These are phyloP conservation scores for Phialemoniopsis sp. DNA, from an alignment of 2,329 filamentous ascomycete genomes.

Conservation along the genomic window DNA sequence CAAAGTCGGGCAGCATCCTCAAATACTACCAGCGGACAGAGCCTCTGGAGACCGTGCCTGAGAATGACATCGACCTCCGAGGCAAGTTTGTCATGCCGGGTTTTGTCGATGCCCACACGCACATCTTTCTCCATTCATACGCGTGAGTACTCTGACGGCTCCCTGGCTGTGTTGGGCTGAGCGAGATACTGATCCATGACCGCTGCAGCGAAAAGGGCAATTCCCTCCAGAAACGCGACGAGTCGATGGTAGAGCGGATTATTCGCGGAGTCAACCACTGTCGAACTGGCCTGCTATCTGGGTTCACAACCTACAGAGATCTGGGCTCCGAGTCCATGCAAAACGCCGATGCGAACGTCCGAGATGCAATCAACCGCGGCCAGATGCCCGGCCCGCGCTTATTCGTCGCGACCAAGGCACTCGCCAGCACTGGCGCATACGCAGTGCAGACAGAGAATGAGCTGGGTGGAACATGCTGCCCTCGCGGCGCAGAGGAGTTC, in stretches of 20 bases:
- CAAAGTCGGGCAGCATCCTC: slow-evolving; percentile 32
- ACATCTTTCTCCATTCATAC: slow-evolving; percentile 50
- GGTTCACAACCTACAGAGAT: slow-evolving; percentile 56
- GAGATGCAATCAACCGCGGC: slow-evolving; percentile 50
- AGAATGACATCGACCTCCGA: slow-evolving; percentile 48
- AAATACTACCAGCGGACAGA: slow-evolving; percentile 21
- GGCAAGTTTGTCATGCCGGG: slow-evolving; percentile 46
- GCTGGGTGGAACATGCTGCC: slow-evolving; percentile 22
- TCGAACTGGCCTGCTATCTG: slow-evolving; percentile 47
- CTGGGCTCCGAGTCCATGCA: slow-evolving; percentile 48
- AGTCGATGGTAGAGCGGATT: slow-evolving; percentile 51
- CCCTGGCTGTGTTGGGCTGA: too few relatives aligned
- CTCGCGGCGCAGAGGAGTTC: slow-evolving; percentile 34
- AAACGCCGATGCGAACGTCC: slow-evolving; percentile 43
- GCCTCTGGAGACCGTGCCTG: slow-evolving; percentile 15
- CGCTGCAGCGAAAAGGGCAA: too few relatives aligned
- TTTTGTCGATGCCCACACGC: slow-evolving; percentile 51
- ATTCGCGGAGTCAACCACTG: slow-evolving; percentile 50
- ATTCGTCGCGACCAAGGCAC: slow-evolving; percentile 47
- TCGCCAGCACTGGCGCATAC: slow-evolving; percentile 46
- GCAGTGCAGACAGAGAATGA: slow-evolving; percentile 42
- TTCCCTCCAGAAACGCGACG: slow-evolving; percentile 56
- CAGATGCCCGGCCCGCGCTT: slow-evolving; percentile 49
- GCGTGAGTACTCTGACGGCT: too few relatives aligned
- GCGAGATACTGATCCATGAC: too few relatives aligned